Evolutionary conservation across 108 stramenopile species (phyloP).

Genomic region (Cyclotella cryptica): DNA sequence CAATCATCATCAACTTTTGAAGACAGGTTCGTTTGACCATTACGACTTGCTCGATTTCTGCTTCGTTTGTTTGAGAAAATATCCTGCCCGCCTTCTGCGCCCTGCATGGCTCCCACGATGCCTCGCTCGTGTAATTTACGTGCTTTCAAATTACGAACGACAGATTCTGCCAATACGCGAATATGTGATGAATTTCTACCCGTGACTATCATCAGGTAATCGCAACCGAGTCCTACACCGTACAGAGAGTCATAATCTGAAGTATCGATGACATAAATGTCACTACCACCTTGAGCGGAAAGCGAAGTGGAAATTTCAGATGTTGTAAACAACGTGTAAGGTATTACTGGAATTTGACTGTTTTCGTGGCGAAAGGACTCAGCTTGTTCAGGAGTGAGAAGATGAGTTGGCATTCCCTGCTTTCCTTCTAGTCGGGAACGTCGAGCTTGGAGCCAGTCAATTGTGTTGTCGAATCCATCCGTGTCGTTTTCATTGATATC

Average conservation of each 20-base stretch:
- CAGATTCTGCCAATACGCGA: conserved; percentile 59
- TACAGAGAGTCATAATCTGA: conserved; percentile 51
- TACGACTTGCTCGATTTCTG: conserved; percentile 37
- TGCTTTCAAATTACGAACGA: conserved; percentile 75
- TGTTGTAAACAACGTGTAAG: conserved; percentile 64
- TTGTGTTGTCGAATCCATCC: conserved; percentile 30
- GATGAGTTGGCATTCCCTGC: conserved; percentile 19
- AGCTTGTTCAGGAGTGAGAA: conserved; percentile 52
- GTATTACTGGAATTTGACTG: conserved; percentile 60
- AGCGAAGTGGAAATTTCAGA: conserved; percentile 69
- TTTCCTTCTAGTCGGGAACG: conserved; percentile 47
- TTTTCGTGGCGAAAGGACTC: conserved; percentile 36
- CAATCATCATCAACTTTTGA: conserved; percentile 61
- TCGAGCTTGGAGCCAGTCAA: conserved; percentile 81
- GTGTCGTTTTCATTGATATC: background rate
- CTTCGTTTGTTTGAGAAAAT: conserved; percentile 48
- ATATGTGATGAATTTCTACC: conserved; percentile 59
- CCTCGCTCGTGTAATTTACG: conserved; percentile 73
- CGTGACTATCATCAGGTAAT: conserved; percentile 57
- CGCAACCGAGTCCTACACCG: conserved; percentile 37
- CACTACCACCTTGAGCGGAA: conserved; percentile 58
- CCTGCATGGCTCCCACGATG: conserved; percentile 63
- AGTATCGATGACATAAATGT: conserved; percentile 56
- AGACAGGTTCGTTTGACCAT: conserved; percentile 32
- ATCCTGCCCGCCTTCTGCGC: conserved; percentile 60